Evolutionary conservation across 2,329 filamentous ascomycete species (phyloP).

Genomic region (Phoma sp.): DNA sequence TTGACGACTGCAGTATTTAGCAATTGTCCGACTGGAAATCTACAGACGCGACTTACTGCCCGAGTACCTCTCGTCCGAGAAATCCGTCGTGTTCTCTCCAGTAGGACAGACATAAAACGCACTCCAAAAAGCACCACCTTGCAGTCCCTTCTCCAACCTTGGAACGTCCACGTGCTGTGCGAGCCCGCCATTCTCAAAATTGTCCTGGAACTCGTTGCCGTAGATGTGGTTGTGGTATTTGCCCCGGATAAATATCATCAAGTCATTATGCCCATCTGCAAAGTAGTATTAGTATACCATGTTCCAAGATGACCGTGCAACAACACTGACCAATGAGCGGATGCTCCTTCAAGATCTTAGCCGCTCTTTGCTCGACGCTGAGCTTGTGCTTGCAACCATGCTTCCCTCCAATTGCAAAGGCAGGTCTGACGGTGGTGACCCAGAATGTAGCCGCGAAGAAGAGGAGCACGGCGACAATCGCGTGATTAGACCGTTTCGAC

Average conservation of each 20-base stretch:
- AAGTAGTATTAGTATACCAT: conserved; percentile 23
- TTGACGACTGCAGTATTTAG: conserved; percentile 59
- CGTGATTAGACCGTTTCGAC: conserved; percentile 5
- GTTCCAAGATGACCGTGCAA: neutral
- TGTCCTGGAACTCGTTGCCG: conserved; percentile 69
- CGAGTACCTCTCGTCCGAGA: conserved; percentile 74
- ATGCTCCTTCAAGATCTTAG: conserved; percentile 45
- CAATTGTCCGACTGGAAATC: no score
- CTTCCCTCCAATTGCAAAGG: neutral
- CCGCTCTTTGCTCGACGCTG: conserved; percentile 41
- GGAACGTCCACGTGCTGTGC: conserved; percentile 78
- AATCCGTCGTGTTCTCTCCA: conserved; percentile 67
- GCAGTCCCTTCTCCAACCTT: conserved; percentile 71
- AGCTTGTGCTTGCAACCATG: conserved; percentile 12
- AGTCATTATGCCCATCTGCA: conserved; percentile 86
- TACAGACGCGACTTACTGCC: conserved; percentile 57
- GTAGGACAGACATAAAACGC: conserved; percentile 78
- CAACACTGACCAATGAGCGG: conserved; percentile 49
- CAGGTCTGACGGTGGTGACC: conserved; percentile 5
- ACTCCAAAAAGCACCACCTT: conserved; percentile 92
- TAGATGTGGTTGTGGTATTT: conserved; percentile 80
- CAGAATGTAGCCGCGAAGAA: conserved; percentile 14
- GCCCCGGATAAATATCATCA: conserved; percentile 74
- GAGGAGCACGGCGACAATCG: conserved; percentile 17
- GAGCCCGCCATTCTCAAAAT: conserved; percentile 74